Evolutionary conservation across 2,329 filamentous ascomycete genomes (phyloP), one percentile per base, ranked within the genome.

Genomic region (Byssochlamys sp.): DNA sequence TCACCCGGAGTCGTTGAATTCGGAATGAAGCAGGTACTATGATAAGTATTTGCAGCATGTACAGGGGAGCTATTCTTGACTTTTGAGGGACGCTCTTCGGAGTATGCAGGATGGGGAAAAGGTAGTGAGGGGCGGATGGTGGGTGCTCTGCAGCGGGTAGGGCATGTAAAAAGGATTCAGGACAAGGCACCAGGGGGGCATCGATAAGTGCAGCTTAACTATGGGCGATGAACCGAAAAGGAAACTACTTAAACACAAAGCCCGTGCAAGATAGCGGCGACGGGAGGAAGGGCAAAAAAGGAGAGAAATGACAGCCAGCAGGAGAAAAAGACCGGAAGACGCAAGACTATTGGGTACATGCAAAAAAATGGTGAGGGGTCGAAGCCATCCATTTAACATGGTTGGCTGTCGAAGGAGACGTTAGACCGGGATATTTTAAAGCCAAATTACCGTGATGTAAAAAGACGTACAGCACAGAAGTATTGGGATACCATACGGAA

Each of bases 381-480:
- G 52, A 49, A 56, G 39, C 39, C 39, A 45, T 45, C 19, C n/a
- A 45, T 45, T 50, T 24, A 55, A 31, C 4, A 45, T 71, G 65
- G 70, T 71, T 72, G 69, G 70, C 60, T 58, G 50, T 12, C 14
- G 19, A 53, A 6, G 54, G 62, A 70, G 65, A 69, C 70, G 66
- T 66, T 63, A 56, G 57, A 61, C 57, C 64, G 66, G 66, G 68
- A 67, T 66, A 58, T 62, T 60, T 51, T 27, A 55, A 26, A 39
- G 35, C 33, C 33, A 55, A 53, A 28, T 51, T 53, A 53, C 52
- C 53, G 12, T 35, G 7, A 4, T 55, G 53, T 33, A 35, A 55
- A 25, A 31, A 14, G 24, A 55, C 29, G 12, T 39, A 39, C 25
- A 53, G 3, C 29, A 48, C 19, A 45, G 29, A n/a, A 25, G 12